phyloP scores from a whole-genome alignment of 1,284 basidiomycete species.

The Moesziomyces parantarcticus region DNA sequence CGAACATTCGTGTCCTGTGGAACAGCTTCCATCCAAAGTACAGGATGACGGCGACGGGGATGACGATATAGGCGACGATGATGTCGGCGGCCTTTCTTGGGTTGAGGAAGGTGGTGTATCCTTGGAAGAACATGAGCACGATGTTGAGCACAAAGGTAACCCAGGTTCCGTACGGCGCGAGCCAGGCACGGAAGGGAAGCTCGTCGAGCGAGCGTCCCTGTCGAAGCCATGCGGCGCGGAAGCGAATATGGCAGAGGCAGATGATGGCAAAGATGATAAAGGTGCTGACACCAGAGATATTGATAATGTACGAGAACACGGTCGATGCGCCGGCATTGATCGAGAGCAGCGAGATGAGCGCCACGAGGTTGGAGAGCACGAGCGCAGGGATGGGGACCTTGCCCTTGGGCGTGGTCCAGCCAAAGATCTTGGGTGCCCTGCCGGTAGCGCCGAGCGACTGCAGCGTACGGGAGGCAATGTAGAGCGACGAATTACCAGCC shows the following conservation, averaged over 20 bases:
- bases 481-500: slow-evolving; percentile 52
- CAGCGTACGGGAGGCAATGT: slow-evolving; percentile 54
- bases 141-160: slow-evolving; percentile 36
- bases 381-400: slow-evolving; percentile 51
- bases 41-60: slow-evolving; percentile 79
- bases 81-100: slow-evolving; percentile 74
- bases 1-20: slow-evolving; percentile 69
- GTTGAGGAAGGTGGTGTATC: slow-evolving; percentile 43
- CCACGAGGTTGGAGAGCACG: slow-evolving; percentile 39
- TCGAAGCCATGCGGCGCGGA: slow-evolving; percentile 45
- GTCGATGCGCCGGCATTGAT: slow-evolving; percentile 32
- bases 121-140: slow-evolving; percentile 53
- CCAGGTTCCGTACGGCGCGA: slow-evolving; percentile 39
- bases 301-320: slow-evolving; percentile 51
- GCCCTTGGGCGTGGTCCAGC: slow-evolving; percentile 28
- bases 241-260: slow-evolving; percentile 47
- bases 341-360: slow-evolving; percentile 44
- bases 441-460: slow-evolving; percentile 45
- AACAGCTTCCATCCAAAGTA: slow-evolving; percentile 74
- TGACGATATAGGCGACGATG: slow-evolving; percentile 81
- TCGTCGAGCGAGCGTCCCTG: slow-evolving; percentile 40
- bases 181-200: slow-evolving; percentile 42
- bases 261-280: slow-evolving; percentile 53
- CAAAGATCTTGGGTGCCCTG: slow-evolving; percentile 47
- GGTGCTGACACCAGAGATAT: slow-evolving; percentile 43